A percentile compares a stretch with the other conserved stretches of the same genome.
Conservation (phyloP, 2,329 filamentous ascomycete species). For the Aspergillus texensis region DNA sequence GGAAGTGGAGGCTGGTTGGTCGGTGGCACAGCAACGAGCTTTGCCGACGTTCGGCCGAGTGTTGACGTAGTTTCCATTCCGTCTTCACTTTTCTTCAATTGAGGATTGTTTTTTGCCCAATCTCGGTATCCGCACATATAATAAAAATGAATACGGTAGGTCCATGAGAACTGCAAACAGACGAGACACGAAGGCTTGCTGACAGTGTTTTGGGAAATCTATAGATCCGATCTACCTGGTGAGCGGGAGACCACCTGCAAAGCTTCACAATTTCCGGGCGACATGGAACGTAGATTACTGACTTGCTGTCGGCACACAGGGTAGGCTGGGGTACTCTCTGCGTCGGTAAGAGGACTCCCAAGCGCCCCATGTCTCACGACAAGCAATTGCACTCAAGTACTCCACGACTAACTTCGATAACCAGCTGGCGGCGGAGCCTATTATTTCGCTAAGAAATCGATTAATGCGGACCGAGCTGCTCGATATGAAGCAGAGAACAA, state of each 20-base stretch:
- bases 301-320: slow-evolving; percentile 54
- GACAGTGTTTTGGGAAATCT: slow-evolving; percentile 5
- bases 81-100: slow-evolving; percentile 13
- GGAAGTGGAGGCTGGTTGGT: slow-evolving; percentile 9
- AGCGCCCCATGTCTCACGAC: background rate
- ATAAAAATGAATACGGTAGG: slow-evolving; percentile 57
- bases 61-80: slow-evolving; percentile 24
- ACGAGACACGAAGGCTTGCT: slow-evolving; percentile 7
- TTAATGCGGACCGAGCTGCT: slow-evolving; percentile 83
- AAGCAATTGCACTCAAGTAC: background rate
- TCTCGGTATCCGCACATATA: background rate
- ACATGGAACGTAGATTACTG: slow-evolving; percentile 9
- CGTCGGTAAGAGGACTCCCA: slow-evolving; percentile 61
- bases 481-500: slow-evolving; percentile 72
- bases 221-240: slow-evolving; percentile 64
- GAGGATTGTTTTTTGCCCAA: background rate
- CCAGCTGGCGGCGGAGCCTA: slow-evolving; percentile 87
- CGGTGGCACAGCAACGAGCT: background rate
- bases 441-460: slow-evolving; percentile 91
- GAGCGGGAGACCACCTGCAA: slow-evolving; percentile 31
- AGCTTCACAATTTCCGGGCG: slow-evolving; percentile 5
- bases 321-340: slow-evolving; percentile 90
- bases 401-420: background rate
- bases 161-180: background rate
- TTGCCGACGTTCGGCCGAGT: slow-evolving; percentile 6